A percentile compares a stretch with the other conserved stretches of the same genome.
These are phyloP conservation scores for Talaromyces piceae DNA, from an alignment of 2,329 filamentous ascomycete species.

Conservation along the genomic window DNA sequence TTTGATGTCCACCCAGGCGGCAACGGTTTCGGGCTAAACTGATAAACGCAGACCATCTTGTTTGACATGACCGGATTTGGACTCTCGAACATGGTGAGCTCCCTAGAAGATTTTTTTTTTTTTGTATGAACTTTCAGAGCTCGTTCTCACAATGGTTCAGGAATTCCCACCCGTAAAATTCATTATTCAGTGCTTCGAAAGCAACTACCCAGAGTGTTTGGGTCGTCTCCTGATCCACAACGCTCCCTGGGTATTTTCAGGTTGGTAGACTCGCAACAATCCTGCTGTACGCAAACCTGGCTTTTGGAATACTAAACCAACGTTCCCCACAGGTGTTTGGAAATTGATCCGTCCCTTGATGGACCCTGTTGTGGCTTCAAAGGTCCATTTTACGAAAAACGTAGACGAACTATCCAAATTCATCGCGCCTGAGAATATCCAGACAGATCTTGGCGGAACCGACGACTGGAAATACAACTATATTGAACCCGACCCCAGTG, in stretches of 20 bases:
- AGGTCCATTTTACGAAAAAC: neutral
- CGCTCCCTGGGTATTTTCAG: neutral
- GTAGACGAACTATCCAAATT: neutral
- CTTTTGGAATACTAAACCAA: neutral
- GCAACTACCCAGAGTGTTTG: neutral
- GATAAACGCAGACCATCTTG: neutral
- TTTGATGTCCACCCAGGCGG: neutral
- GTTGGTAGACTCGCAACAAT: neutral
- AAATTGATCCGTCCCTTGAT: neutral
- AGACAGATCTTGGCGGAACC: neutral
- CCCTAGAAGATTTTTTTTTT: neutral
- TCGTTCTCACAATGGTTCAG: too few relatives aligned
- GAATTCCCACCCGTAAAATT: conserved; percentile 2
- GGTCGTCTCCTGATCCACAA: neutral
- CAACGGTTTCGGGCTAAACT: neutral
- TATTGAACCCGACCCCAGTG: neutral
- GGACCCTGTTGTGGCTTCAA: neutral
- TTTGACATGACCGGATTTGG: conserved; percentile 1
- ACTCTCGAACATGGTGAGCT: neutral
- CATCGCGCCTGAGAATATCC: neutral
- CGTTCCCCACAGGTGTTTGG: neutral
- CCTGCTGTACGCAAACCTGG: neutral
- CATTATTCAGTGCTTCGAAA: neutral
- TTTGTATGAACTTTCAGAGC: neutral
- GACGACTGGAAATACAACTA: neutral